Conservation (phyloP, 2,329 filamentous ascomycete genomes). For the Alternaria alternata region DNA sequence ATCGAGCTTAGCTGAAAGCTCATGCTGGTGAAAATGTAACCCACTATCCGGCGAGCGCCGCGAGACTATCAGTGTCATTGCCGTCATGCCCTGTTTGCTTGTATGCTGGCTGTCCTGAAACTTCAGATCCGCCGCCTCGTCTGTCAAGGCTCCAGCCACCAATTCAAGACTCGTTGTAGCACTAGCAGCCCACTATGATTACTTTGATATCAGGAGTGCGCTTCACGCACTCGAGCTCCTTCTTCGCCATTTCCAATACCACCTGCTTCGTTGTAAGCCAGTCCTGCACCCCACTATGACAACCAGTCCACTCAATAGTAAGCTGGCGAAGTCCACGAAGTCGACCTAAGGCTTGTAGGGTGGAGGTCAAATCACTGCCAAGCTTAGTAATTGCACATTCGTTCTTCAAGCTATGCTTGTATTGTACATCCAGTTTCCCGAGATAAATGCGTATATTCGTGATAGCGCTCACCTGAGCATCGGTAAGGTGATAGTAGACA, state of each 20-base stretch:
- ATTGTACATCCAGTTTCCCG: background rate
- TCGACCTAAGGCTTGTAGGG: background rate
- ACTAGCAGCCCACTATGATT: background rate
- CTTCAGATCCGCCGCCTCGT: background rate
- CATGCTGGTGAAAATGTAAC: background rate
- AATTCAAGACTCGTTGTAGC: background rate
- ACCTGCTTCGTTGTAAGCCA: background rate
- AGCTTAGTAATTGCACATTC: background rate
- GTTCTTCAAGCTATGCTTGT: background rate
- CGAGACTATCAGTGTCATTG: background rate
- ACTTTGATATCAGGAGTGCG: background rate
- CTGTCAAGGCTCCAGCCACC: background rate
- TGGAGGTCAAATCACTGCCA: background rate
- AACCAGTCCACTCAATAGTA: slow-evolving; percentile 3
- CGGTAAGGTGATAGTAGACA: slow-evolving; percentile 6
- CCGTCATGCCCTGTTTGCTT: background rate
- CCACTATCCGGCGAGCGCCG: background rate
- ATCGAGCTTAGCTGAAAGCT: background rate
- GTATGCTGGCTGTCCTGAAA: background rate
- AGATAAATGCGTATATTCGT: slow-evolving; percentile 3
- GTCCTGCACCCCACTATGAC: background rate
- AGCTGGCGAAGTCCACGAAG: background rate
- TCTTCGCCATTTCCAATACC: background rate
- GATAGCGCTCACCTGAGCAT: slow-evolving; percentile 10
- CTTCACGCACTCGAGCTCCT: background rate